These are phyloP conservation scores for Coemansia sp. DNA, from an alignment of 192 early-diverging fungal species.

Conservation along the genomic window DNA sequence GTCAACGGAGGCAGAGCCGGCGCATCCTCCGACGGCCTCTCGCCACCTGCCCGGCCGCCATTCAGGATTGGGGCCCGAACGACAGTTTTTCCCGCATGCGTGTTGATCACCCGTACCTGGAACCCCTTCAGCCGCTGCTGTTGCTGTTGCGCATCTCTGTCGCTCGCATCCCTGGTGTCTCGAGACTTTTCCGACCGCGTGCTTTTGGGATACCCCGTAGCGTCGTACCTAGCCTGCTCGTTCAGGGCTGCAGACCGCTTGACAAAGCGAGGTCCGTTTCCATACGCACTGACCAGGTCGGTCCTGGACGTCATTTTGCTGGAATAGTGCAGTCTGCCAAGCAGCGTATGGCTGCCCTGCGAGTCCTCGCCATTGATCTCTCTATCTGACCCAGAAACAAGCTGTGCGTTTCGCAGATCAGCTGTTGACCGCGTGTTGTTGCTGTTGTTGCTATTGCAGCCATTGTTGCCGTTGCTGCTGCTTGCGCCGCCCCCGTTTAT, in stretches of 20 bases:
- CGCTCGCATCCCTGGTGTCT: conserved; percentile 1
- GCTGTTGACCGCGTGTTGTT: conserved; percentile 12
- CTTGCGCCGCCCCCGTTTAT: not conserved
- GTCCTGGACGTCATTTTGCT: conserved; percentile 6
- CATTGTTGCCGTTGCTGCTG: not conserved
- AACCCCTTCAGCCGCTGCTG: conserved; percentile 44
- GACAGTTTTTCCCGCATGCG: conserved; percentile 34
- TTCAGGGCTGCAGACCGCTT: conserved; percentile 20
- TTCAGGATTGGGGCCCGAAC: conserved; percentile 36
- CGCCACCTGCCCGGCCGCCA: conserved; percentile 1
- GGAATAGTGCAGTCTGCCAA: conserved; percentile 20
- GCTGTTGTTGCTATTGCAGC: conserved; percentile 14
- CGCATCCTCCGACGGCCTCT: not conserved
- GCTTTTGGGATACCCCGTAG: conserved; percentile 35
- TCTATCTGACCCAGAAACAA: not conserved
- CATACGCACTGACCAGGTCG: conserved; percentile 9
- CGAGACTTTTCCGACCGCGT: conserved; percentile 13
- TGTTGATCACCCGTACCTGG: conserved; percentile 44
- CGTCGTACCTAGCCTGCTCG: conserved; percentile 31
- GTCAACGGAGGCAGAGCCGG: conserved; percentile 37
- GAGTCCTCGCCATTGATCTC: not conserved
- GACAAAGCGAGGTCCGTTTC: conserved; percentile 20
- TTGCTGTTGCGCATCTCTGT: conserved; percentile 1
- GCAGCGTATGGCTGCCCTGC: conserved; percentile 12
- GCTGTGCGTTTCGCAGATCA: conserved; percentile 17